Evolutionary conservation across 306 rosid species (phyloP).

Genomic region (Trifolium dubium): DNA sequence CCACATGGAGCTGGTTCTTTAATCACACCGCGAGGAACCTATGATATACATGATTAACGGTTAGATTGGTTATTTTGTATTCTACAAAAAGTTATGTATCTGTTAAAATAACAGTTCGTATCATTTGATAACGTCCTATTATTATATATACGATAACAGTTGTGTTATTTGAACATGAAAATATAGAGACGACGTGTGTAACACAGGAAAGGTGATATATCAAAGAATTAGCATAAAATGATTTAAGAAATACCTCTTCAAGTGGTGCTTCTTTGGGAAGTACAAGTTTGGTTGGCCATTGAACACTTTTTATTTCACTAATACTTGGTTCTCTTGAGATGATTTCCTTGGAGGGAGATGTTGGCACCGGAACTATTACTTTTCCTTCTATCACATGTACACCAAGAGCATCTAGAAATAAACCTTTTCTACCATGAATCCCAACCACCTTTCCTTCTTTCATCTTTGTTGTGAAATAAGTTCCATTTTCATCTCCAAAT

Average conservation of each 20-base stretch:
- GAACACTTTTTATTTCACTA: conserved; percentile 50
- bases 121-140: neutral
- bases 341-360: conserved; percentile 51
- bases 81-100: neutral
- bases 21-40: conserved; percentile 69
- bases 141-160: neutral
- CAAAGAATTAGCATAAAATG: conserved; percentile 2
- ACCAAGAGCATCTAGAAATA: conserved; percentile 86
- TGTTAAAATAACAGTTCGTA: neutral
- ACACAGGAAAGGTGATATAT: conserved; percentile 7
- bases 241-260: conserved; percentile 62
- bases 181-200: neutral
- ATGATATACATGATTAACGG: neutral
- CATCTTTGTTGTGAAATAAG: conserved; percentile 61
- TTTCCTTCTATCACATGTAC: conserved; percentile 79
- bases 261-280: conserved; percentile 53
- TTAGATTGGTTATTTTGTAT: neutral
- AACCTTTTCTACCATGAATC: conserved; percentile 82
- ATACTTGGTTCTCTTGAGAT: conserved; percentile 47
- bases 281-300: conserved; percentile 58
- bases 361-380: conserved; percentile 44
- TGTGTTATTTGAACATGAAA: neutral
- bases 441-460: conserved; percentile 86
- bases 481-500: conserved; percentile 84
- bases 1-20: conserved; percentile 90